Evolutionary conservation across 2,329 filamentous ascomycete genomes (phyloP).

Genomic region (Sporothrix brasiliensis): DNA sequence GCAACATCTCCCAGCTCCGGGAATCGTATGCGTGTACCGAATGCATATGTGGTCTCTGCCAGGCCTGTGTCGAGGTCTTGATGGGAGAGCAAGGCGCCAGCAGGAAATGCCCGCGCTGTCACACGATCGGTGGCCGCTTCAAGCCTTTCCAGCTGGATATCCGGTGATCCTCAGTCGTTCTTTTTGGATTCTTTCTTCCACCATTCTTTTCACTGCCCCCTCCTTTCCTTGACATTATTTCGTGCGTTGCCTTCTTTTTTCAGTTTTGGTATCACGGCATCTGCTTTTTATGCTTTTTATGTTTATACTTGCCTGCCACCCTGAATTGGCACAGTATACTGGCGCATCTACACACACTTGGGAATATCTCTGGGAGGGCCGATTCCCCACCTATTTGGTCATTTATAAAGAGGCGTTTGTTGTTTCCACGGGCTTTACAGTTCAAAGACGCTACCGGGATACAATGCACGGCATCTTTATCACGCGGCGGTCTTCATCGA

Average conservation of each 20-base stretch:
- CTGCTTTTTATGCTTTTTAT: constrained; percentile 15
- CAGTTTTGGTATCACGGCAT: neutral
- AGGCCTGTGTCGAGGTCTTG: constrained; percentile 80
- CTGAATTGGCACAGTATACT: constrained; percentile 14
- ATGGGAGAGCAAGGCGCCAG: constrained; percentile 75
- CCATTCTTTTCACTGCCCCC: neutral
- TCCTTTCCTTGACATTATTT: neutral
- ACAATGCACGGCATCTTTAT: constrained; percentile 12
- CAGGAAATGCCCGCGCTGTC: constrained; percentile 77
- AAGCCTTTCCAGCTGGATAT: constrained; percentile 86
- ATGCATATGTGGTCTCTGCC: constrained; percentile 91
- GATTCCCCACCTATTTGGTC: neutral
- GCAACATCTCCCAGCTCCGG: constrained; percentile 72
- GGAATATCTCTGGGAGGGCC: constrained; percentile 22
- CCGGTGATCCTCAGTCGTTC: constrained; percentile 50
- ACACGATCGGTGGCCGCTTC: constrained; percentile 76
- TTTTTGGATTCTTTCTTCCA: neutral
- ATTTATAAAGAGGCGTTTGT: constrained; percentile 28
- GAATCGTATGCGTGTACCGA: constrained; percentile 94
- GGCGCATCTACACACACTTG: constrained; percentile 21
- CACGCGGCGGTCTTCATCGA: constrained; percentile 1
- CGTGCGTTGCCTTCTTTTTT: neutral
- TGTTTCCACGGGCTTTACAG: neutral
- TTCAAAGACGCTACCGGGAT: constrained; percentile 16
- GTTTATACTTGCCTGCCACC: neutral